Percentiles rank a stretch among this genome's conserved stretches.
These are phyloP conservation scores for Colletotrichum lindemuthianum DNA, from an alignment of 2,329 filamentous ascomycete genomes.

Conservation along the genomic window DNA sequence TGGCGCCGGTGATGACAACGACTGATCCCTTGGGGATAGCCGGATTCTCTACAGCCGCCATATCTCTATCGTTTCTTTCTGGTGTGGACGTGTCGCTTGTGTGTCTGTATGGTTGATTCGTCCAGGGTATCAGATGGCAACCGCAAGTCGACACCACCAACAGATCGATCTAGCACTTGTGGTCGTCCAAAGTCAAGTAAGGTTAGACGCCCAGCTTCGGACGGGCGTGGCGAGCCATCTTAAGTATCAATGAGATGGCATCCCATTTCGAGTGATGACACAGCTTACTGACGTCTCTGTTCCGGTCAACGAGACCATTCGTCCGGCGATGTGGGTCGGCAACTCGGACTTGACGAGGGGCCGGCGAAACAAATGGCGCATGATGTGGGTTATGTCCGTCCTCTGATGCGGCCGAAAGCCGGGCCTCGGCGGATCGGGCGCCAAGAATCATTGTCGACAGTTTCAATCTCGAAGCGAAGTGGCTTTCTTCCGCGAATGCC, in stretches of 20 bases:
- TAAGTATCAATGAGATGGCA: neutral
- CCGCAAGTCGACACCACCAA: constrained; percentile 19
- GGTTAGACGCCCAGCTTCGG: neutral
- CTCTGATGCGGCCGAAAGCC: neutral
- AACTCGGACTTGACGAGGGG: constrained; percentile 23
- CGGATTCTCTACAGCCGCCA: constrained; percentile 18
- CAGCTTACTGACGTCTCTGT: neutral
- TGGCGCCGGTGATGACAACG: constrained; percentile 54
- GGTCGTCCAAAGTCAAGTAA: neutral
- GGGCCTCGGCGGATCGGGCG: neutral
- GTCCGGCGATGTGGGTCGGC: constrained; percentile 13
- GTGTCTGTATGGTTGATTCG: constrained; percentile 11
- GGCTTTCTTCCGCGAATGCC: neutral
- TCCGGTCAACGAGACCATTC: neutral
- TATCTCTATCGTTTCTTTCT: neutral
- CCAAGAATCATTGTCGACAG: neutral
- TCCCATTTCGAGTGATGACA: too few species aligned
- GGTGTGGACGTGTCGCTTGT: neutral
- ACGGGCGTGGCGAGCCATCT: neutral
- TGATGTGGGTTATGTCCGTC: constrained; percentile 17
- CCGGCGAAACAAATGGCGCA: constrained; percentile 18
- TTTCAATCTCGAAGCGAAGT: neutral
- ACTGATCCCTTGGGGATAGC: constrained; percentile 43
- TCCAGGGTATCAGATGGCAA: constrained; percentile 10
- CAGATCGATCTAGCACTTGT: neutral